phyloP scores from a whole-genome alignment of 441 rosid genomes.

The Isatis lusitanica region DNA sequence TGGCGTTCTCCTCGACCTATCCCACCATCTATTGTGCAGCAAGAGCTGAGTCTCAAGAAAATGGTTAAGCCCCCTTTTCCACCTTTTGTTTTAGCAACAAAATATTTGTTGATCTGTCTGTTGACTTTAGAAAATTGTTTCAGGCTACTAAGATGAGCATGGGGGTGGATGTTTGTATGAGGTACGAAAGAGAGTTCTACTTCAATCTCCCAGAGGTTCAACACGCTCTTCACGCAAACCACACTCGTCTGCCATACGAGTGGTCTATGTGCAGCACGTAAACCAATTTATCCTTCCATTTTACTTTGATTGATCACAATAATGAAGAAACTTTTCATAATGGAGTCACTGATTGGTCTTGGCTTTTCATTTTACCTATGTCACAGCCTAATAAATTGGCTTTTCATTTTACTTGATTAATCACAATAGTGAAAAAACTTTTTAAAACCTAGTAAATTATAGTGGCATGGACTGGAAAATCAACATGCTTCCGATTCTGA shows the following conservation, averaged over 20 bases:
- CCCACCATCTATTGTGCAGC: slow-evolving; percentile 73
- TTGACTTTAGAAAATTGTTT: not conserved
- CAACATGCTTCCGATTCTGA: slow-evolving; percentile 72
- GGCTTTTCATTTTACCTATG: not conserved
- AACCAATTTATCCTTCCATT: not conserved
- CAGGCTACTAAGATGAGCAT: slow-evolving; percentile 59
- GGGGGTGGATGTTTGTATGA: slow-evolving; percentile 86
- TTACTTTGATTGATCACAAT: not conserved
- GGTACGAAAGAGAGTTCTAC: slow-evolving; percentile 61
- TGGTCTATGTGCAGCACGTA: slow-evolving; percentile 85
- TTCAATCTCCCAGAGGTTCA: slow-evolving; percentile 87
- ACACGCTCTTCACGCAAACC: slow-evolving; percentile 80
- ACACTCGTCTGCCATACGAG: slow-evolving; percentile 55
- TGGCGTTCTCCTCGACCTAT: slow-evolving; percentile 72
- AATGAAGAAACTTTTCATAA: not conserved
- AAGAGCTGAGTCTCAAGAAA: slow-evolving; percentile 71
- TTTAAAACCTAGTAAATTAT: slow-evolving; percentile 50
- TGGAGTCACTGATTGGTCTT: not conserved
- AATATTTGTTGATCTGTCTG: not conserved
- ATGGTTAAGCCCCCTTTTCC: slow-evolving; percentile 36
- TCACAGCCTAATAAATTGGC: slow-evolving; percentile 36
- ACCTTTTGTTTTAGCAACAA: not conserved
- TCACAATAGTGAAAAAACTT: too few relatives aligned
- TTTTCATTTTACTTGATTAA: not conserved
- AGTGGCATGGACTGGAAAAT: slow-evolving; percentile 41